Evolutionary conservation across 2,329 filamentous ascomycete species (phyloP).

Genomic region (Hypoxylon sp.): DNA sequence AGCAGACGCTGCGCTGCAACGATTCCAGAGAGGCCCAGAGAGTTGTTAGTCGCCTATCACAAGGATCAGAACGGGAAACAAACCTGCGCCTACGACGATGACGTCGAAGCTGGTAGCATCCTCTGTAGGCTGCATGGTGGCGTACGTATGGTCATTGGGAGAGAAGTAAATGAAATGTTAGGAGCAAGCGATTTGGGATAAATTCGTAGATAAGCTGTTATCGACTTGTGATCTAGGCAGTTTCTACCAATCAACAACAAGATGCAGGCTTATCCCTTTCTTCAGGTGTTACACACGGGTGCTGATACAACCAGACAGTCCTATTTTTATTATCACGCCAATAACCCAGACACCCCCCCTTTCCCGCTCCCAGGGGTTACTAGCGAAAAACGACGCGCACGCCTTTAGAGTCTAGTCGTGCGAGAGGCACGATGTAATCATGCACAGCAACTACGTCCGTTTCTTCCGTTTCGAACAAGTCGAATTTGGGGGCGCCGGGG

Average conservation of each 20-base stretch:
- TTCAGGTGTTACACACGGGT: not conserved
- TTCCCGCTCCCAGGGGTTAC: no score
- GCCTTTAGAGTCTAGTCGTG: no score
- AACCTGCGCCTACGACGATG: not conserved
- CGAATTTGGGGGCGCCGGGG: no score
- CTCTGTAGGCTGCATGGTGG: not conserved
- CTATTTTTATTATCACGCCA: no score
- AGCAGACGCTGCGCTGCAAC: constrained; percentile 24
- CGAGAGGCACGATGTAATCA: no score
- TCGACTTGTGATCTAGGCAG: not conserved
- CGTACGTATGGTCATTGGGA: not conserved
- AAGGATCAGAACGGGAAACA: not conserved
- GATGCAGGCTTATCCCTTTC: not conserved
- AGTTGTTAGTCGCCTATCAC: not conserved
- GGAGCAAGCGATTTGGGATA: not conserved
- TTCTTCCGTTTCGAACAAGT: no score
- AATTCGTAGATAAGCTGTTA: not conserved
- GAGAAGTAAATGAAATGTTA: not conserved
- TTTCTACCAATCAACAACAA: not conserved
- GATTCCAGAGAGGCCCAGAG: not conserved
- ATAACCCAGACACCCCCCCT: no score
- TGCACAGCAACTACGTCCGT: no score
- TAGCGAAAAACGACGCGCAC: no score
- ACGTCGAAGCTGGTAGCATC: not conserved
- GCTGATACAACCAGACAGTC: not conserved